Evolutionary conservation across 2,329 filamentous ascomycete species (phyloP).

Genomic region (Thyridium curvatum): DNA sequence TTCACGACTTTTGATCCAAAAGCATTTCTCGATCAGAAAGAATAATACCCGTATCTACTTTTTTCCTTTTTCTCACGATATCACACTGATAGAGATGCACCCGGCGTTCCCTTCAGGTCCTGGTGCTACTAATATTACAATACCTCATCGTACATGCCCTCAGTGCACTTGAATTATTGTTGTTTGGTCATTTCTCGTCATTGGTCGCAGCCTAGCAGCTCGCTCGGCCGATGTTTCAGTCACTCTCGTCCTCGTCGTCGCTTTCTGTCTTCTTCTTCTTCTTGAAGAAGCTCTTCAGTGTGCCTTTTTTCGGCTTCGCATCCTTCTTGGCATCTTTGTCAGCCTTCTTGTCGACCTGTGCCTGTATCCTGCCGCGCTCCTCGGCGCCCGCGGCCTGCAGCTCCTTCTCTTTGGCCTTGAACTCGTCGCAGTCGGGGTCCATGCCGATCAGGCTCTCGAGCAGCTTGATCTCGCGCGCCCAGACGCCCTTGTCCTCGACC

Average conservation of each 20-base stretch:
- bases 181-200: background rate
- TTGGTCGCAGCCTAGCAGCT: background rate
- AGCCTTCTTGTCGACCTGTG: conserved; percentile 70
- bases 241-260: conserved; percentile 15
- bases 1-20: no score
- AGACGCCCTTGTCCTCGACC: conserved; percentile 73
- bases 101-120: no score
- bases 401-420: conserved; percentile 56
- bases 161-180: no score
- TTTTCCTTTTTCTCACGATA: background rate
- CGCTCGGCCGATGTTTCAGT: conserved; percentile 2
- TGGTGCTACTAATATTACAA: no score
- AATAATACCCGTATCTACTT: background rate
- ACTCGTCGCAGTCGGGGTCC: conserved; percentile 70
- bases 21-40: no score
- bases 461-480: conserved; percentile 92
- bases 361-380: conserved; percentile 70
- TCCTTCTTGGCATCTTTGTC: conserved; percentile 48
- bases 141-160: conserved; percentile 4
- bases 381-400: conserved; percentile 61
- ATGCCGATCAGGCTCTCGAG: conserved; percentile 83
- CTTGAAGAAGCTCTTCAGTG: conserved; percentile 1
- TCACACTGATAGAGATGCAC: no score
- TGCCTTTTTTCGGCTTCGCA: conserved; percentile 27
- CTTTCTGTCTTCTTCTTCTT: conserved; percentile 21